Conservation (phyloP, 192 early-diverging fungal species). For the Powellomyces hirtus region DNA sequence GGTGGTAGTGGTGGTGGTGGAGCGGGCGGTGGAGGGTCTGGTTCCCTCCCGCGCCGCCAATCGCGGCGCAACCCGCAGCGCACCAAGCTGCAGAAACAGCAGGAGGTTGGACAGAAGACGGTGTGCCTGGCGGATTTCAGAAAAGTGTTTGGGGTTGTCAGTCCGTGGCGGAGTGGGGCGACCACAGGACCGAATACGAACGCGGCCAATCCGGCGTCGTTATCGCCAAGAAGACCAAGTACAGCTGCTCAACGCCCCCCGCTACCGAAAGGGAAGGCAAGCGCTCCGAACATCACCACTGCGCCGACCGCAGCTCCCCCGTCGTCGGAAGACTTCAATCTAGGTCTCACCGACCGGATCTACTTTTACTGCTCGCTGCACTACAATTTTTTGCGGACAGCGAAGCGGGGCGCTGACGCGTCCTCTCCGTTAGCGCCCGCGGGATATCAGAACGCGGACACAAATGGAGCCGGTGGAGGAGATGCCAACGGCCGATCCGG, state of each 20-base stretch:
- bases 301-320: not conserved
- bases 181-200: not conserved
- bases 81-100: constrained; percentile 5
- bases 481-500: not conserved
- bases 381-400: constrained; percentile 44
- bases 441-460: not conserved
- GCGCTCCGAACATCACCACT: constrained; percentile 1
- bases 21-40: not conserved
- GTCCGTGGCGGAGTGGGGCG: constrained; percentile 42
- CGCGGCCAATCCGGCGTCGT: not conserved
- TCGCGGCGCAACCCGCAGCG: not conserved
- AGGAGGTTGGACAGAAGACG: constrained; percentile 33
- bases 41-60: not conserved
- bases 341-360: constrained; percentile 49
- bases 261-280: constrained; percentile 10
- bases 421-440: constrained; percentile 17
- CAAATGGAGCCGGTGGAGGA: not conserved
- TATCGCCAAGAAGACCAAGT: not conserved
- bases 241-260: no score
- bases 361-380: constrained; percentile 58
- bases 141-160: constrained; percentile 43
- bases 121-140: constrained; percentile 48
- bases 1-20: not conserved
- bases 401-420: constrained; percentile 16
- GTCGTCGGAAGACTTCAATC: constrained; percentile 34